Conservation (phyloP, 2,329 filamentous ascomycete genomes). For the Alternaria sp. region DNA sequence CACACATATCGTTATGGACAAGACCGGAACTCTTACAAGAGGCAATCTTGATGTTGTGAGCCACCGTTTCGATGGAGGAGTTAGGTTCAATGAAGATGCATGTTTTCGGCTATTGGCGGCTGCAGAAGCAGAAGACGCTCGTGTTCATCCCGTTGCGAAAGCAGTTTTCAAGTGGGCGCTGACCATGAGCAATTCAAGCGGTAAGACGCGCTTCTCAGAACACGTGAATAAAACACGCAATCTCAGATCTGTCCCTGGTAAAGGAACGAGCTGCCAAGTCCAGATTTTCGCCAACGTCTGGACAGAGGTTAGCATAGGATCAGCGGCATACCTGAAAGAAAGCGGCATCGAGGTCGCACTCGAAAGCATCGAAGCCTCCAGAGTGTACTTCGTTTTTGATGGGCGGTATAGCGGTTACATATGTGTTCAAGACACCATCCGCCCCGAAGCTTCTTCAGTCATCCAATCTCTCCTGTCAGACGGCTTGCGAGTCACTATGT, state of each 20-base stretch:
- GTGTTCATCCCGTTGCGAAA: slow-evolving; percentile 12
- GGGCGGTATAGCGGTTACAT: background rate
- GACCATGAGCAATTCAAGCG: background rate
- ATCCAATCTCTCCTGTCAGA: background rate
- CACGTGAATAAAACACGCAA: background rate
- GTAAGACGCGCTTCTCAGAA: background rate
- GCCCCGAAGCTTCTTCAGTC: slow-evolving; percentile 1
- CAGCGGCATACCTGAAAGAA: background rate
- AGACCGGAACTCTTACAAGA: slow-evolving; percentile 25
- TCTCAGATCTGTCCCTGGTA: background rate
- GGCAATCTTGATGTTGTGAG: slow-evolving; percentile 13
- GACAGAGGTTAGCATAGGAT: background rate
- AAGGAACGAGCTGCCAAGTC: background rate
- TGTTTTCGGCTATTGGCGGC: slow-evolving; percentile 13
- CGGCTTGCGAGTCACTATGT: slow-evolving; percentile 2
- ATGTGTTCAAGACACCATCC: background rate
- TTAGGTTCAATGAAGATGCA: background rate
- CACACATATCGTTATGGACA: slow-evolving; percentile 27
- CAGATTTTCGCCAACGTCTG: background rate
- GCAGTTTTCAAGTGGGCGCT: slow-evolving; percentile 20
- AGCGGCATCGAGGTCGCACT: background rate
- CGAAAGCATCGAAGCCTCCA: background rate
- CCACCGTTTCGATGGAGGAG: background rate
- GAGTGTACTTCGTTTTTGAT: background rate
- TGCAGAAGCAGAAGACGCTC: slow-evolving; percentile 15